phyloP scores from a whole-genome alignment of 768 basidiomycete species.

The Coprinopsis sp. region DNA sequence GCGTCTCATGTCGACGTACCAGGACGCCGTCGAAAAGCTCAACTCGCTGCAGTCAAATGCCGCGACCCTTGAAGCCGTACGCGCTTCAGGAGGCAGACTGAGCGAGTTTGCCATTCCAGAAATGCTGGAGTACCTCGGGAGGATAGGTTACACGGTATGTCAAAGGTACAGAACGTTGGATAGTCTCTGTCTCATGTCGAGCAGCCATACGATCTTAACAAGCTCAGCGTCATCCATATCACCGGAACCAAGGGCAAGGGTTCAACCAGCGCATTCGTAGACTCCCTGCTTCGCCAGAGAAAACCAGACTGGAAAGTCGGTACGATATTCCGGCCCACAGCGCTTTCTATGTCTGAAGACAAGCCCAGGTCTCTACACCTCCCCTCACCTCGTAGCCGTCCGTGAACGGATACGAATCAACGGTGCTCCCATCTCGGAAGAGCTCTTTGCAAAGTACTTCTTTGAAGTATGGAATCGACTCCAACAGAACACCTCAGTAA shows the following conservation, averaged over 20 bases:
- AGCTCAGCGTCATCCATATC: slow-evolving; percentile 90
- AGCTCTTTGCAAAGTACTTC: slow-evolving; percentile 85
- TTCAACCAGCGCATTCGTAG: slow-evolving; percentile 90
- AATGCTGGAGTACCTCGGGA: slow-evolving; percentile 82
- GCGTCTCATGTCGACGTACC: slow-evolving; percentile 61
- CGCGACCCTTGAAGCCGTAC: slow-evolving; percentile 80
- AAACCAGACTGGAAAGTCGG: slow-evolving; percentile 79
- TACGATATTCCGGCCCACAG: slow-evolving; percentile 29
- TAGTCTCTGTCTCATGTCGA: slow-evolving; percentile 12
- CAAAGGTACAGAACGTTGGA: slow-evolving; percentile 1
- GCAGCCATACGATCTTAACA: slow-evolving; percentile 79
- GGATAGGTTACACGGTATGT: slow-evolving; percentile 83
- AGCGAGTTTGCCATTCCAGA: slow-evolving; percentile 72
- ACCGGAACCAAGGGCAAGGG: slow-evolving; percentile 99
- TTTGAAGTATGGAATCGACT: slow-evolving; percentile 94
- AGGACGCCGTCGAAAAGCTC: slow-evolving; percentile 66
- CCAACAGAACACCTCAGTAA: slow-evolving; percentile 55
- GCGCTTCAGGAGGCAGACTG: slow-evolving; percentile 62
- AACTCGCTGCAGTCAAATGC: slow-evolving; percentile 91
- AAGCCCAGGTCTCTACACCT: slow-evolving; percentile 82
- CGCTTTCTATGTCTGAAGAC: not conserved
- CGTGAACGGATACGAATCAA: slow-evolving; percentile 94
- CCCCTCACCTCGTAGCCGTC: slow-evolving; percentile 93
- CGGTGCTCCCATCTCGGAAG: slow-evolving; percentile 84
- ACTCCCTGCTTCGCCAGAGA: slow-evolving; percentile 77